These are phyloP conservation scores for Ulvella scutata DNA, from an alignment of 139 green algal genomes.

Conservation along the genomic window DNA sequence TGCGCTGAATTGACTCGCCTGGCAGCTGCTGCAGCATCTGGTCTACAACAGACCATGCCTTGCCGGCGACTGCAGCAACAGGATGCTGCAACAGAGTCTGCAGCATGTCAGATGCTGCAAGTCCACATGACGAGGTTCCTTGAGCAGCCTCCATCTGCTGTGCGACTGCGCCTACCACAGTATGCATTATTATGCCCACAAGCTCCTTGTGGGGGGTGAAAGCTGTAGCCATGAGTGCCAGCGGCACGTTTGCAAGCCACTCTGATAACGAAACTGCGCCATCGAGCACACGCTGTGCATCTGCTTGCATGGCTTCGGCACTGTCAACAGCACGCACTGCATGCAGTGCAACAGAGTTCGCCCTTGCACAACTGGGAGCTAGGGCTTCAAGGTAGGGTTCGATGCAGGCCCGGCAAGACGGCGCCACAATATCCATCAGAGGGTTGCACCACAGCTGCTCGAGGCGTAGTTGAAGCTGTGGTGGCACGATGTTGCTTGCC, in stretches of 20 bases:
- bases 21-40: not conserved
- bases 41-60: not conserved
- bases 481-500: not conserved
- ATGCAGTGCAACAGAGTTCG: not conserved
- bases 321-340: not conserved
- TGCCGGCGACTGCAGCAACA: not conserved
- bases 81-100: not conserved
- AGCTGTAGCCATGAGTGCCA: not conserved
- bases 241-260: not conserved
- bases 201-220: not conserved
- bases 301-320: not conserved
- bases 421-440: not conserved
- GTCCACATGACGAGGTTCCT: not conserved
- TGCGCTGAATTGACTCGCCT: not conserved
- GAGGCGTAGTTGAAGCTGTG: not conserved
- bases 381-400: not conserved
- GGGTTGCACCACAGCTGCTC: not conserved
- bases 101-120: not conserved
- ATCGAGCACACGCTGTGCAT: not conserved
- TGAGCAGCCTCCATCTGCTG: not conserved
- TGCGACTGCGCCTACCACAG: not conserved
- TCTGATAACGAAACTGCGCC: not conserved
- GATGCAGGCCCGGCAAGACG: not conserved
- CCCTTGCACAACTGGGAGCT: not conserved
- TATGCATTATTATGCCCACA: no score